Evolutionary conservation across 2,329 filamentous ascomycete genomes (phyloP).

Genomic region (Beauveria asiatica): DNA sequence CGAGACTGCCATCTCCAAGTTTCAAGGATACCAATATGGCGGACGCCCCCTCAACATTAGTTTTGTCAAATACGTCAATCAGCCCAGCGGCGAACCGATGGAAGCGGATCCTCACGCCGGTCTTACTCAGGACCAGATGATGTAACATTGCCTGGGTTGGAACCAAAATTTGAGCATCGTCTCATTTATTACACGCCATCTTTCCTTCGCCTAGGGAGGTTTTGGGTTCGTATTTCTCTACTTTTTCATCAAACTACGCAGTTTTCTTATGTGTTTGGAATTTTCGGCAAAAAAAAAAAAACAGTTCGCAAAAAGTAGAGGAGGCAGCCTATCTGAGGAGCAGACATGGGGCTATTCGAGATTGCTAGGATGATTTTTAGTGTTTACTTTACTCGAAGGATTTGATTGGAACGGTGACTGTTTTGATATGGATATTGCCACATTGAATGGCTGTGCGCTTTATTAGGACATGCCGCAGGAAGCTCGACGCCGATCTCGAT

Average conservation of each 20-base stretch:
- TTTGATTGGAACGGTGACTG: constrained; percentile 8
- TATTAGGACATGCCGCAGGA: neutral
- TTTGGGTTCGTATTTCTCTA: neutral
- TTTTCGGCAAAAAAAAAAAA: neutral
- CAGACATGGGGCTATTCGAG: constrained; percentile 1
- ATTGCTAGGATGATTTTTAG: constrained; percentile 11
- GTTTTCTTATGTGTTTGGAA: neutral
- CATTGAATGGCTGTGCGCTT: neutral
- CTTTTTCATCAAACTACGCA: neutral
- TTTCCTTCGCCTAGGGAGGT: neutral
- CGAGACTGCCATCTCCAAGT: constrained; percentile 91
- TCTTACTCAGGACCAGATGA: constrained; percentile 96
- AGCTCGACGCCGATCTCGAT: neutral
- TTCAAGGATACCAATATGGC: constrained; percentile 95
- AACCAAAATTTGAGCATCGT: neutral
- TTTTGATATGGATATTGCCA: neutral
- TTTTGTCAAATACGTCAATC: constrained; percentile 86
- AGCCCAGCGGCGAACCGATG: constrained; percentile 63
- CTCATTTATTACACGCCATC: neutral
- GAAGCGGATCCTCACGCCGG: constrained; percentile 68
- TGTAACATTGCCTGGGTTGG: constrained; percentile 45
- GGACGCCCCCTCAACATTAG: constrained; percentile 86
- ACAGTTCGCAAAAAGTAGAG: neutral
- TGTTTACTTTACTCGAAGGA: constrained; percentile 10
- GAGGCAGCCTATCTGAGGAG: neutral